Evolutionary conservation across 257 asterid species (phyloP).

Genomic region (Plectranthus barbatus): DNA sequence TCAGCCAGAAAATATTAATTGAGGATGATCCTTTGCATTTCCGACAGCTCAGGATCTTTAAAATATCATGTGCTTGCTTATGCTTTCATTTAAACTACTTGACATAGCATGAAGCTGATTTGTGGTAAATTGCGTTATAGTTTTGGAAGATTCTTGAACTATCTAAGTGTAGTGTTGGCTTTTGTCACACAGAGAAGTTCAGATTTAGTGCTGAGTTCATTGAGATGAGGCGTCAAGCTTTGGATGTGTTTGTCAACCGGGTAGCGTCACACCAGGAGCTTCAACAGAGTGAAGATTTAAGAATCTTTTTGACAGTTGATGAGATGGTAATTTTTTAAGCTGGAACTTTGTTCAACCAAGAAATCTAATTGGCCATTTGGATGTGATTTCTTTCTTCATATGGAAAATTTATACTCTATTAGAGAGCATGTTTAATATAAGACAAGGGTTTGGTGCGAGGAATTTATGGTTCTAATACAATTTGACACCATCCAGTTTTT

Average conservation of each 20-base stretch:
- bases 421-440: conserved; percentile 4
- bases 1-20: too few relatives aligned
- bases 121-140: neutral
- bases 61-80: neutral
- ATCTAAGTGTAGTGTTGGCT: conserved; percentile 12
- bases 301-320: conserved; percentile 87
- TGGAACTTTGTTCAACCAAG: conserved; percentile 12
- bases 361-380: neutral
- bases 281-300: conserved; percentile 77
- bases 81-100: neutral
- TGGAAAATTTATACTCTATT: conserved; percentile 1
- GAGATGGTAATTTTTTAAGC: conserved; percentile 57
- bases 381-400: conserved; percentile 10
- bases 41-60: neutral
- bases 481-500: neutral
- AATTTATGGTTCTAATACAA: neutral
- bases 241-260: conserved; percentile 81
- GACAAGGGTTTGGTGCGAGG: neutral
- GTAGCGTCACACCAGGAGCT: conserved; percentile 86
- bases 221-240: conserved; percentile 95
- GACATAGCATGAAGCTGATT: conserved; percentile 1
- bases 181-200: conserved; percentile 60
- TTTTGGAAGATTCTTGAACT: conserved; percentile 1
- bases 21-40: too few relatives aligned
- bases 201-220: conserved; percentile 92